Base-by-base conservation (phyloP, 176 grass and related monocot species). In the Panicum miliaceum region DNA sequence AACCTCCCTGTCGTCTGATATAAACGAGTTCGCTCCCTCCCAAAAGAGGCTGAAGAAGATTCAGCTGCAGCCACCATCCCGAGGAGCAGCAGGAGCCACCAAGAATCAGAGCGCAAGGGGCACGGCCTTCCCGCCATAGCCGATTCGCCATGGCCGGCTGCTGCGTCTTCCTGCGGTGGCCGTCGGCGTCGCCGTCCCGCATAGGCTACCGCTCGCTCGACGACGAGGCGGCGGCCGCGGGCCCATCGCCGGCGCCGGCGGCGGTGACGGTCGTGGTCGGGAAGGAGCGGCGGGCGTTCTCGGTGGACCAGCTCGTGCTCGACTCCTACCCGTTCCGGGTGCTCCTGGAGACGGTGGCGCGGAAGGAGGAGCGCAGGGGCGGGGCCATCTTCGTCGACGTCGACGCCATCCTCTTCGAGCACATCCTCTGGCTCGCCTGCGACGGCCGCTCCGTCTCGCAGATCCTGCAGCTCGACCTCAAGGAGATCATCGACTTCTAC, bases 401-500 rank as follows among this genome's bases (percentile, higher is more conserved):
- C 11, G 94, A 97, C 84, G 85, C 87, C 79, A 97, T 97, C 84
- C 88, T 94, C 27, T 97, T 97, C 88, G 94, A 97, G 89, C 94
- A 97, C 83, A 87, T 94, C 32, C 94, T 97, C 60, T 97, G 94
- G 94, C 81, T 97, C 75, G 92, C 83, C 32, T 80, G 86, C 86
- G 81, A 94, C 48, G 94, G 88, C 22, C 87, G 80, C 10, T 94
- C 89, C 66, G 83, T 82, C 59, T 90, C 93, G 20, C 79, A 70
- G 79, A 75, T 94, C 71, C 80, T 92, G 8, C 87, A 91, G 70
- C 86, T 87, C 76, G 92, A 99, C 74, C 89, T 99, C 84, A 92
- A 87, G 86, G 96, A 99, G 84, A 99, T 99, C 84, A 92, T 99
- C 63, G 96, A 99, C 42, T 99, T 99, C 80, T 99, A 99, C 83